Evolutionary conservation across 768 basidiomycete species (phyloP).

Genomic region (Russula olivacea): DNA sequence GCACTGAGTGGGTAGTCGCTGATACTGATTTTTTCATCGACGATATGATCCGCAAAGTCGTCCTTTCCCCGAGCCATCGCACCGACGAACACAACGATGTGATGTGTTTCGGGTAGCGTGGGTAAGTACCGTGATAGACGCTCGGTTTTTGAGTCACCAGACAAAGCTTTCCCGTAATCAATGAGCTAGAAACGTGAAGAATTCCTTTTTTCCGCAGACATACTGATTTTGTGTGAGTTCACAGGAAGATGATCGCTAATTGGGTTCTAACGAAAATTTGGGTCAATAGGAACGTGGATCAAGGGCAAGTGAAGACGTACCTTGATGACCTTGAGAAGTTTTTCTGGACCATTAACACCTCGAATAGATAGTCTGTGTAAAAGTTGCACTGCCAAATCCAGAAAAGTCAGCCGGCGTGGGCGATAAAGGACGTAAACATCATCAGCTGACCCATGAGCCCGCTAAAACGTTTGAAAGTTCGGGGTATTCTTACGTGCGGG

Average conservation of each 20-base stretch:
- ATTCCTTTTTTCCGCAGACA: slow-evolving; percentile 33
- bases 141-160: slow-evolving; percentile 81
- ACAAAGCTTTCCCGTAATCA: slow-evolving; percentile 54
- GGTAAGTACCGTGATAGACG: slow-evolving; percentile 80
- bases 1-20: slow-evolving; percentile 91
- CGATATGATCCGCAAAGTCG: slow-evolving; percentile 91
- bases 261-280: slow-evolving; percentile 61
- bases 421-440: not conserved
- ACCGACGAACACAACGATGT: slow-evolving; percentile 91
- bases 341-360: slow-evolving; percentile 94
- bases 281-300: slow-evolving; percentile 6
- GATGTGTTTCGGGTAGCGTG: slow-evolving; percentile 80
- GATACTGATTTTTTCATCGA: slow-evolving; percentile 96
- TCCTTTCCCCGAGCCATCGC: slow-evolving; percentile 97
- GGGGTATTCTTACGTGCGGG: slow-evolving; percentile 93
- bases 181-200: slow-evolving; percentile 4
- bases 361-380: slow-evolving; percentile 94
- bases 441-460: slow-evolving; percentile 84
- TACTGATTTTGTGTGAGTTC: slow-evolving; percentile 94
- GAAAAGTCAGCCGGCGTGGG: slow-evolving; percentile 3
- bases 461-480: slow-evolving; percentile 98
- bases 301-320: slow-evolving; percentile 36
- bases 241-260: slow-evolving; percentile 89
- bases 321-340: slow-evolving; percentile 94
- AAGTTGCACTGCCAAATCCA: slow-evolving; percentile 68